phyloP scores from a whole-genome alignment of 257 asterid genomes.

The Echium plantagineum region DNA sequence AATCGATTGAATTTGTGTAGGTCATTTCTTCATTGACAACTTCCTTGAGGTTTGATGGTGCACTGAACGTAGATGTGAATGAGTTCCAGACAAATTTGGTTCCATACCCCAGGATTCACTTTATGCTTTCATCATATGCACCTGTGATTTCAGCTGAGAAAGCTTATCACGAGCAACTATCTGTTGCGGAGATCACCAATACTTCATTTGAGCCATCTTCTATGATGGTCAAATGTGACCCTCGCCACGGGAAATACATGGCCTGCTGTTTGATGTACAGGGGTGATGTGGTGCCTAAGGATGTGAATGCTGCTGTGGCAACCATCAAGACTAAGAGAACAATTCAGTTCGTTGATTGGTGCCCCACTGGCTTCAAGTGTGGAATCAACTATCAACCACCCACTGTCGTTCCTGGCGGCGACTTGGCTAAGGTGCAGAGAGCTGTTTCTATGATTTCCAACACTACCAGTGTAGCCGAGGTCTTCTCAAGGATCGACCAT shows the following conservation, averaged over 20 bases:
- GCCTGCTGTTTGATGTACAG: neutral
- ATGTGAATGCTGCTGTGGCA: neutral
- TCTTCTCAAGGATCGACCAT: neutral
- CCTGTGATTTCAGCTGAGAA: neutral
- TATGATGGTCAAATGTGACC: slow-evolving; percentile 9
- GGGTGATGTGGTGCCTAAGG: neutral
- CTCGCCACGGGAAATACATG: neutral
- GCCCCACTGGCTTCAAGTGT: neutral
- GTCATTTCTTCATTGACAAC: neutral
- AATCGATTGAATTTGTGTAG: neutral
- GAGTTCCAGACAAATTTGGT: neutral
- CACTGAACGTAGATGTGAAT: neutral
- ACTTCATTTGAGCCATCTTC: slow-evolving; percentile 4
- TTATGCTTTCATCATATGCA: neutral
- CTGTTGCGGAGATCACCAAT: slow-evolving; percentile 7
- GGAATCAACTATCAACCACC: neutral
- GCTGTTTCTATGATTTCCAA: neutral
- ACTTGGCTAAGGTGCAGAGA: neutral
- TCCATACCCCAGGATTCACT: slow-evolving; percentile 1
- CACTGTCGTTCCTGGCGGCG: neutral
- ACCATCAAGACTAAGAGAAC: neutral
- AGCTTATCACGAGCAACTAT: neutral
- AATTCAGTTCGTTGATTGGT: neutral
- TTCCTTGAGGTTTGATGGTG: neutral
- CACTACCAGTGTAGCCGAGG: neutral